Conservation (phyloP, 75 land plant species). For the Sequoia sempervirens region DNA sequence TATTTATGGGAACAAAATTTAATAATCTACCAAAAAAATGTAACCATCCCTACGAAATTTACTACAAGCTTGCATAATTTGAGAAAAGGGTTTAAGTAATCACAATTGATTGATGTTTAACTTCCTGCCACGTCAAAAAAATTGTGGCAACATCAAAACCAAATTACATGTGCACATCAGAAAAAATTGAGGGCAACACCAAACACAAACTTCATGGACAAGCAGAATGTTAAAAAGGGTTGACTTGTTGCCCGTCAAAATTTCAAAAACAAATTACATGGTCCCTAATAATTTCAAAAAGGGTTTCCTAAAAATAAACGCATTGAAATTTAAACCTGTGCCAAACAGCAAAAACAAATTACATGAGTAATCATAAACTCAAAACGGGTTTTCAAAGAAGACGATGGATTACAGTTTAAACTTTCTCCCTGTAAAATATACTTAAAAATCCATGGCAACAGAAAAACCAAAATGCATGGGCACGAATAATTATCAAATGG, state of each 20-base stretch:
- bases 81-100: neutral
- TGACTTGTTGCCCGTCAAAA: neutral
- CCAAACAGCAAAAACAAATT: neutral
- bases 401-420: neutral
- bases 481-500: neutral
- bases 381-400: neutral
- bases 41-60: neutral
- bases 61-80: neutral
- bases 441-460: neutral
- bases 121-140: neutral
- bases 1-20: neutral
- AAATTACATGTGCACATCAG: neutral
- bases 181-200: too few relatives aligned
- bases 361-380: neutral
- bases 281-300: slow-evolving; percentile 83
- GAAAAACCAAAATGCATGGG: neutral
- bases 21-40: neutral
- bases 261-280: neutral
- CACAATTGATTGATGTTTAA: neutral
- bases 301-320: slow-evolving; percentile 19
- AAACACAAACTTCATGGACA: neutral
- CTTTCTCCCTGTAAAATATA: neutral
- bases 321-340: too few relatives aligned
- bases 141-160: neutral
- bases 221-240: neutral